Evolutionary conservation across 2,329 filamentous ascomycete genomes (phyloP).

Genomic region (Fusarium pseudograminearum): DNA sequence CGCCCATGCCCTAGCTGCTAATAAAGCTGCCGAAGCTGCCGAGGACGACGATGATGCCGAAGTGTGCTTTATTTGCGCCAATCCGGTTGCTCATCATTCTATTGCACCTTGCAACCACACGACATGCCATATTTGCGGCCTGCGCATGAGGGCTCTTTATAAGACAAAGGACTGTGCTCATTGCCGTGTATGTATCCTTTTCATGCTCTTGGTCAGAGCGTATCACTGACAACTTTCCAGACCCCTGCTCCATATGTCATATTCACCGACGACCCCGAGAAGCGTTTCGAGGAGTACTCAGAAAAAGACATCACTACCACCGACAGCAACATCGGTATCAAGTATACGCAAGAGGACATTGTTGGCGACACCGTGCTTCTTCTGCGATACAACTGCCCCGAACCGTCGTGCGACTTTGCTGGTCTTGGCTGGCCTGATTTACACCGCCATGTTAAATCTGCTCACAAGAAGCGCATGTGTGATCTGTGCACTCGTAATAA

Average conservation of each 20-base stretch:
- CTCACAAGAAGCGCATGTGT: slow-evolving; percentile 90
- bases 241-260: slow-evolving; percentile 84
- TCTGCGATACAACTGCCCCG: slow-evolving; percentile 94
- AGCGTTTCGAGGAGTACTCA: slow-evolving; percentile 87
- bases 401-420: slow-evolving; percentile 81
- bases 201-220: background rate
- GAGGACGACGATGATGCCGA: slow-evolving; percentile 75
- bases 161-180: slow-evolving; percentile 98
- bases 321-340: slow-evolving; percentile 90
- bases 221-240: slow-evolving; percentile 52
- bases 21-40: slow-evolving; percentile 43
- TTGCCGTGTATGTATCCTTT: slow-evolving; percentile 76
- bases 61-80: slow-evolving; percentile 98
- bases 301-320: slow-evolving; percentile 78
- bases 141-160: slow-evolving; percentile 92
- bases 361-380: slow-evolving; percentile 90
- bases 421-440: slow-evolving; percentile 73
- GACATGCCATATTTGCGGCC: slow-evolving; percentile 94
- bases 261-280: slow-evolving; percentile 87
- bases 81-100: slow-evolving; percentile 85
- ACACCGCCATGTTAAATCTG: slow-evolving; percentile 81
- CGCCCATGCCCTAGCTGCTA: slow-evolving; percentile 52
- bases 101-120: slow-evolving; percentile 95
- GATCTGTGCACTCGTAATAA: slow-evolving; percentile 93
- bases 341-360: slow-evolving; percentile 89